phyloP scores from a whole-genome alignment of 2,329 filamentous ascomycete species.

The Cadophora malorum region DNA sequence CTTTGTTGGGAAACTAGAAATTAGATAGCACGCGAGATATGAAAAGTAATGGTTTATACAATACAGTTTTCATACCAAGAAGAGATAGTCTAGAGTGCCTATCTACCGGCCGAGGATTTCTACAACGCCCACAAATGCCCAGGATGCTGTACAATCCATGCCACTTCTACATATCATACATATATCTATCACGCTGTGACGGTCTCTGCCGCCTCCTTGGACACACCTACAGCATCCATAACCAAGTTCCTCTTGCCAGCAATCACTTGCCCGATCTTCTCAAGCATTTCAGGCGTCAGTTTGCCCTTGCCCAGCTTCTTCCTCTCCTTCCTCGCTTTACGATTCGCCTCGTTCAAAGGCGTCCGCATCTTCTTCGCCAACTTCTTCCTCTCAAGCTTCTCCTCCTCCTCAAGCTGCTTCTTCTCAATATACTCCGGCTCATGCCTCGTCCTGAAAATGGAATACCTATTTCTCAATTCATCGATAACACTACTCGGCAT shows the following conservation, averaged over 20 bases:
- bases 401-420: conserved; percentile 65
- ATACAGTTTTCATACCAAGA: conserved; percentile 28
- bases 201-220: conserved; percentile 22
- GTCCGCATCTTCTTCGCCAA: conserved; percentile 41
- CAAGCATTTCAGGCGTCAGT: conserved; percentile 43
- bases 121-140: conserved; percentile 37
- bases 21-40: background rate
- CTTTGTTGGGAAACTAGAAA: conserved; percentile 46
- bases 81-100: conserved; percentile 31
- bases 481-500: conserved; percentile 82
- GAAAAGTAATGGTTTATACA: conserved; percentile 17
- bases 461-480: conserved; percentile 85
- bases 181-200: conserved; percentile 32
- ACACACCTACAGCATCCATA: conserved; percentile 34
- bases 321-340: conserved; percentile 39
- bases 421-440: conserved; percentile 73
- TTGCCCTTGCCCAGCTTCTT: conserved; percentile 43
- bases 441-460: conserved; percentile 81
- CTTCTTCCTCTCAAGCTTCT: conserved; percentile 46
- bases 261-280: conserved; percentile 45
- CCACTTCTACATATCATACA: conserved; percentile 43
- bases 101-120: conserved; percentile 24
- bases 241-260: conserved; percentile 38
- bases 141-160: conserved; percentile 35
- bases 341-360: conserved; percentile 44